Evolutionary conservation across 257 asterid species (phyloP).

Genomic region (Rubia yunnanensis): DNA sequence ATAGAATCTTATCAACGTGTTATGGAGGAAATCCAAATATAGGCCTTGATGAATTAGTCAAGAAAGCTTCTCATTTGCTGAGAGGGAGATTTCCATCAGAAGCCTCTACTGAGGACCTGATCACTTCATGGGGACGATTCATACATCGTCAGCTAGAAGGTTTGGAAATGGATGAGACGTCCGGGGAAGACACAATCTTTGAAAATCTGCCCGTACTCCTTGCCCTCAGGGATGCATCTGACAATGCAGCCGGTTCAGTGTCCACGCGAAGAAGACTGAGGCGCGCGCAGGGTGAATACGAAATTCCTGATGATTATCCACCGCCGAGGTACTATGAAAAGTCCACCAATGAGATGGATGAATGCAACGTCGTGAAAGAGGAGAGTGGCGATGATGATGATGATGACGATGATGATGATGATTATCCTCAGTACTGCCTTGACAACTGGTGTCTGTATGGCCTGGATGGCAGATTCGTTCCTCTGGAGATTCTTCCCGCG

Average conservation of each 20-base stretch:
- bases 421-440: conserved; percentile 12
- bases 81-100: not conserved
- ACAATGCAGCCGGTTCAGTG: not conserved
- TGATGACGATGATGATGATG: conserved; percentile 4
- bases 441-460: conserved; percentile 16
- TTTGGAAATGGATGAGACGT: conserved; percentile 9
- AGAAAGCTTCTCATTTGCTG: conserved; percentile 1
- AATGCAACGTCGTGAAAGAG: not conserved
- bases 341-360: conserved; percentile 7
- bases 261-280: not conserved
- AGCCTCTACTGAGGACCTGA: not conserved
- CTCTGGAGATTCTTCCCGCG: conserved; percentile 13
- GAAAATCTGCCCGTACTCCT: conserved; percentile 16
- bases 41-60: conserved; percentile 6
- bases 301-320: conserved; percentile 13
- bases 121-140: conserved; percentile 17
- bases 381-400: conserved; percentile 11
- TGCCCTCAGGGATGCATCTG: conserved; percentile 9
- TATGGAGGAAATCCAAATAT: conserved; percentile 15
- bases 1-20: conserved; percentile 10
- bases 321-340: conserved; percentile 3
- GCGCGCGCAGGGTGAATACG: not conserved
- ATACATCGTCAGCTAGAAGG: conserved; percentile 17
- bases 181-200: conserved; percentile 12
- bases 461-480: conserved; percentile 5